Evolutionary conservation across 108 stramenopile genomes (phyloP), one percentile per base, ranked within the genome.

Genomic region (Thalassiosira profunda): DNA sequence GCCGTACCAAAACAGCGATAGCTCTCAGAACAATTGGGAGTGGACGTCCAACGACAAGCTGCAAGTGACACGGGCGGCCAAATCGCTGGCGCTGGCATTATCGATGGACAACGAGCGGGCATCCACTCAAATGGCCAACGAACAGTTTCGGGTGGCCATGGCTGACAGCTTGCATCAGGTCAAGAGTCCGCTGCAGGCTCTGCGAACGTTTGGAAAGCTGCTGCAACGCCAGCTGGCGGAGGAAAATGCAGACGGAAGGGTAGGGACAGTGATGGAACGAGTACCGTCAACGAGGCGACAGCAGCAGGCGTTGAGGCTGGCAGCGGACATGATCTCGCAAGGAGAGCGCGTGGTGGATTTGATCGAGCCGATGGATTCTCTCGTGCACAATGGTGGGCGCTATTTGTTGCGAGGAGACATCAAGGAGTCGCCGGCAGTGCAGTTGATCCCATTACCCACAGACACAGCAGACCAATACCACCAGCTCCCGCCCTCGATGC

Each of bases 161-260:
- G 86, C 90, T 0, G 86, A 95, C 58, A 80, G 77, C 38, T 60
- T 95, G 34, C 94, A 95, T 73, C 94, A 95, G 63, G 82, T 95
- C n/a, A 95, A 92, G 74, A 92, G 90, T 76, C 94, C 94, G 0
- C 23, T 95, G 23, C 94, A 95, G 69, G 94, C 94, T 1, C 56
- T 95, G 42, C 52, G 91, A 45, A 92, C 94, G 5, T 95, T 84
- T 78, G 84, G 86, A 4, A 95, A 92, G 64, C 70, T 95, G 15
- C 54, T 95, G 48, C 89, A 91, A 56, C 79, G 87, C 30, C 79
- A 83, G 34, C 60, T 95, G 45, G 93, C 85, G 1, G 75, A 84
- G 41, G 64, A 70, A 9, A 52, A 76, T 24, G 20, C 10, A 30
- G 40, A 20, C n/a, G n/a, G 17, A 51, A 36, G 7, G 41, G 34